Conservation (phyloP, 2,329 filamentous ascomycete genomes). For the Bisporella sp. region DNA sequence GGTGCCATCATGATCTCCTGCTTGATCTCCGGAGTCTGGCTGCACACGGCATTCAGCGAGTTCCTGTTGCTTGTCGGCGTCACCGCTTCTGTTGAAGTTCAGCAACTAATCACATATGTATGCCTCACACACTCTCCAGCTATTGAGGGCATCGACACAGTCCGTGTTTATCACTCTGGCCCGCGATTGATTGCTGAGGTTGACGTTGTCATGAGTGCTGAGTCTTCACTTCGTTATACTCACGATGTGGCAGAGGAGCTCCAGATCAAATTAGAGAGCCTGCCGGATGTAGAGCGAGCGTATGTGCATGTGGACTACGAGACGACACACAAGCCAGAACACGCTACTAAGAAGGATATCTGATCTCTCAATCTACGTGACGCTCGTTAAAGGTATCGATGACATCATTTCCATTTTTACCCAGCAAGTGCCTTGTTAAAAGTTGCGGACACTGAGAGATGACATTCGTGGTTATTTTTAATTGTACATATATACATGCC, state of each 20-base stretch:
- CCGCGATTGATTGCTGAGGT: slow-evolving; percentile 89
- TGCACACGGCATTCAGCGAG: slow-evolving; percentile 77
- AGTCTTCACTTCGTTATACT: slow-evolving; percentile 64
- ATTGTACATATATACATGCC: too few species aligned
- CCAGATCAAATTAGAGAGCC: slow-evolving; percentile 86
- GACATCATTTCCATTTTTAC: too few species aligned
- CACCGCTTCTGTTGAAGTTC: slow-evolving; percentile 73
- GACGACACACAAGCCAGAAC: slow-evolving; percentile 90
- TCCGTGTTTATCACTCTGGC: slow-evolving; percentile 87
- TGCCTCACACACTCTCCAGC: slow-evolving; percentile 83
- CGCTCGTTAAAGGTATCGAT: too few species aligned
- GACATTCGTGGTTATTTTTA: too few species aligned
- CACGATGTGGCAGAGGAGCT: slow-evolving; percentile 93
- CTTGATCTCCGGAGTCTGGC: slow-evolving; percentile 74
- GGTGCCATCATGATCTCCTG: slow-evolving; percentile 80
- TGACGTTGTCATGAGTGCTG: slow-evolving; percentile 86
- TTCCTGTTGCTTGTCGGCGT: slow-evolving; percentile 90
- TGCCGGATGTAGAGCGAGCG: slow-evolving; percentile 86
- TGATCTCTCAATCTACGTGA: slow-evolving; percentile 20
- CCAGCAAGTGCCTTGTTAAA: too few species aligned
- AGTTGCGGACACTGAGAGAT: too few species aligned
- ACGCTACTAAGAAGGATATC: slow-evolving; percentile 54
- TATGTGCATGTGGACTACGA: slow-evolving; percentile 98
- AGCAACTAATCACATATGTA: slow-evolving; percentile 94
- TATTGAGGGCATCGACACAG: slow-evolving; percentile 83